Conservation (phyloP, 2,329 filamentous ascomycete genomes). For the Ophiostoma ips region DNA sequence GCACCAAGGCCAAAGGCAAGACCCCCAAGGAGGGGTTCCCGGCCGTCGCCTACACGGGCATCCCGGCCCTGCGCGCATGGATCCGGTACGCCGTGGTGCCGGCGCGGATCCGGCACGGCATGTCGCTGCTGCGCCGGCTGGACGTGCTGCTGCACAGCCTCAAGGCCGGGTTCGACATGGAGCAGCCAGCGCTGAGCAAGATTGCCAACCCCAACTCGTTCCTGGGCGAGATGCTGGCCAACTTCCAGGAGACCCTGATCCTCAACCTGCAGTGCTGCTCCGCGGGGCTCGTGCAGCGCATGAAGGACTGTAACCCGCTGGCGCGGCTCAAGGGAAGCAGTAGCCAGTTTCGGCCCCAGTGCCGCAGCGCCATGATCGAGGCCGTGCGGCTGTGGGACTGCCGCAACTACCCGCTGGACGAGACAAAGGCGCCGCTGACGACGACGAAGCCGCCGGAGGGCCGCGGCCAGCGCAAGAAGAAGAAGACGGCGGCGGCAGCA, state of each 20-base stretch:
- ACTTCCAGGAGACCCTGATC: neutral
- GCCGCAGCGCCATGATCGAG: neutral
- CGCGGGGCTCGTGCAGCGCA: neutral
- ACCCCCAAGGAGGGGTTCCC: slow-evolving; percentile 1
- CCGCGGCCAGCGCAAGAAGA: neutral
- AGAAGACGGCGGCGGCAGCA: neutral
- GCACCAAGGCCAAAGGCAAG: no score
- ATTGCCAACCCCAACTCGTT: neutral
- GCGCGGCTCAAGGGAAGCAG: neutral
- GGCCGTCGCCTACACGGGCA: neutral
- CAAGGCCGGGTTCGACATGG: neutral
- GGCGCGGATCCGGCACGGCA: slow-evolving; percentile 1
- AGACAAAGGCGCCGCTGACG: neutral
- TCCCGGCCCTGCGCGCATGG: slow-evolving; percentile 7
- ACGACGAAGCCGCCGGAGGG: no score
- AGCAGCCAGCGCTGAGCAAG: neutral
- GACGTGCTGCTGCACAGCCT: slow-evolving; percentile 2
- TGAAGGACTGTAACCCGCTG: slow-evolving; percentile 6
- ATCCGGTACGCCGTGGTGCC: slow-evolving; percentile 5
- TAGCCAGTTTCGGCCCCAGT: neutral
- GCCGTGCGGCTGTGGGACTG: neutral
- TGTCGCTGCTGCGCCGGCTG: slow-evolving; percentile 3
- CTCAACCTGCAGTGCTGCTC: neutral
- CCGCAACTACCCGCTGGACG: neutral
- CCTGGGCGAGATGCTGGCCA: neutral